Evolutionary conservation across 306 rosid species (phyloP), one percentile per base, ranked within the genome.

Genomic region (Fragaria vesca): DNA sequence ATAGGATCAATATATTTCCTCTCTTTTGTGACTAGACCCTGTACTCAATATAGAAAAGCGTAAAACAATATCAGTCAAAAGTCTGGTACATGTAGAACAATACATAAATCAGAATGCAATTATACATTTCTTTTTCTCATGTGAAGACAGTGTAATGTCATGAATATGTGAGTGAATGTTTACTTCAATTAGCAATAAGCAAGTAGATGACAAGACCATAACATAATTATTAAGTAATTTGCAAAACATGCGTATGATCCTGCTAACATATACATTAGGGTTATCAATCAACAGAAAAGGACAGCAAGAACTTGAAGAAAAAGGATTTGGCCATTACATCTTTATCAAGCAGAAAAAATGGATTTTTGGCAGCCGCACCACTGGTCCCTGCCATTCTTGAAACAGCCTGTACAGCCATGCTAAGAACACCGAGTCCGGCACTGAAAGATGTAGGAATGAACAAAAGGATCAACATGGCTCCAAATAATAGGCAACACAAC

Each of bases 351-450:
- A 96, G 86, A 76, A 82, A 93, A 84, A 91, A 91, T 62, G 85
- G 91, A 71, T 89, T 91, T 80, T 87, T 91, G 55, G 90, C 93
- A 57, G 89, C 85, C 67, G 60, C 17, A 79, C 82, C 93, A 60
- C 87, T 80, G 79, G 86, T 90, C 72, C 96, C 98, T 76, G 86
- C 60, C 85, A 91, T 93, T 83, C 86, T 88, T 81, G 93, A 83
- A 85, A 88, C 89, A 84, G 99, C 93, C 82, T 93, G 91, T 79
- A 86, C 71, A 80, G 96, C 94, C 92, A 84, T 91, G 81, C 74
- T 86, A 71, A 96, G 93, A 83, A 96, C 97, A 71, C 99, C 99
- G 75, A 96, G 94, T 86, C 99, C 99, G 45, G 99, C 99, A 85
- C 98, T 96, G 91, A 86, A 88, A 75, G 66, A 81, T 2, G 54